Evolutionary conservation across 768 basidiomycete genomes (phyloP).

Genomic region (Xerocomellus amylosporus): DNA sequence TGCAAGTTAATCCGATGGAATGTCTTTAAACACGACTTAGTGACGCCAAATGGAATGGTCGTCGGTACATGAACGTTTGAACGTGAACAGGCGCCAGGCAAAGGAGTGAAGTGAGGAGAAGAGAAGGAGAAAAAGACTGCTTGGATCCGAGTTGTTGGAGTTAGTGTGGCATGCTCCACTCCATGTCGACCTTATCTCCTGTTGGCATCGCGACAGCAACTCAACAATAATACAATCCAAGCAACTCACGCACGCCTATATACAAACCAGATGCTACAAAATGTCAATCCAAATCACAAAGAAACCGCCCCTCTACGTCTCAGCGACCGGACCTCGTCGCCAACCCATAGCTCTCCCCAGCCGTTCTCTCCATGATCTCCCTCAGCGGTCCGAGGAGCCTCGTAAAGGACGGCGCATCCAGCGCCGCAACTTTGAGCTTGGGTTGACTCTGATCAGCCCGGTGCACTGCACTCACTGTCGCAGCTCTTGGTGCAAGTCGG

Average conservation of each 20-base stretch:
- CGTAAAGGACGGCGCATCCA: constrained; percentile 92
- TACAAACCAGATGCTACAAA: constrained; percentile 12
- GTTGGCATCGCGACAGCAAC: constrained; percentile 34
- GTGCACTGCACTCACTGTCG: constrained; percentile 85
- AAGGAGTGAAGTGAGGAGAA: background rate
- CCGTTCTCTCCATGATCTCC: constrained; percentile 89
- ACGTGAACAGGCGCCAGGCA: background rate
- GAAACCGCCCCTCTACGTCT: background rate
- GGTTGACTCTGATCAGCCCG: constrained; percentile 42
- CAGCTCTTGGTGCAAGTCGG: constrained; percentile 85
- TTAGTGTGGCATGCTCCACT: constrained; percentile 5
- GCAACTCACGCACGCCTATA: background rate
- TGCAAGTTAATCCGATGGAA: constrained; percentile 3
- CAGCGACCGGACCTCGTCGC: constrained; percentile 34
- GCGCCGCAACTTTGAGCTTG: constrained; percentile 88
- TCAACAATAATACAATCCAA: background rate
- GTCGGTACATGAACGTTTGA: constrained; percentile 13
- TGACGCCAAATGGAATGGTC: background rate
- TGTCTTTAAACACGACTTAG: background rate
- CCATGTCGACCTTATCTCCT: background rate
- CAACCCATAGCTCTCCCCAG: constrained; percentile 68
- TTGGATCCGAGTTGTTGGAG: background rate
- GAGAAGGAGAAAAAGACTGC: background rate
- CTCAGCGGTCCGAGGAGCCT: constrained; percentile 88
- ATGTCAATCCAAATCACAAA: background rate